Evolutionary conservation across 768 basidiomycete species (phyloP), one percentile per base, ranked within the genome.

Genomic region (Porphyrellus cyaneotinctus): DNA sequence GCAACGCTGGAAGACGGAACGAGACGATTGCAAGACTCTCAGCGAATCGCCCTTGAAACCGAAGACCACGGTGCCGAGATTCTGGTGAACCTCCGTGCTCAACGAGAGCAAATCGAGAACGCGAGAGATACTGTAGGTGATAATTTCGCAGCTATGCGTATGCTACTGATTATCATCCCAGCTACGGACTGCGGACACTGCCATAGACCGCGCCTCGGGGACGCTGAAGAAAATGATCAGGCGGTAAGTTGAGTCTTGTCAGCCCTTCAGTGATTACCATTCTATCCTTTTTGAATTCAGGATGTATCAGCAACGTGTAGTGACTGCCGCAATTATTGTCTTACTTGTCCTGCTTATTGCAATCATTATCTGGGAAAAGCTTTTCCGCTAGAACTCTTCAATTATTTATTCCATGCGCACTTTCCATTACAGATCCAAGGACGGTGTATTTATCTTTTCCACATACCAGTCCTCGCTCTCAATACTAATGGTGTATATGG

Each of bases 1-100:
- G 69, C 84, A 44, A 72, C 86, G 43, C 74, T 99, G 26, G 87
- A 90, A 59, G 91, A 97, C 60, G 94, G 95, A 2, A 79, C 86
- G 2, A 80, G 85, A 55, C 78, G 97, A 36, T 70, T 99, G 48
- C 85, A 93, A 58, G 94, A 97, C 54, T 90, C 88, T 18, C 94
- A 97, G 53, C 80, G 92, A 22, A 81, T 98, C 36, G 95, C 95
- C 11, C 73, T 99, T 30, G 95, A 99, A 76, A 97, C 97, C 13
- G 97, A 98, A 73, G 85, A 90, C 64, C 87, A 97, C 39, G 97
- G 97, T 10, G 87, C 93, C 12, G 93, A 93, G 61, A 97, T 99
- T 59, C 67, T 99, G 58, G 69, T 84, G 66, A 93, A 88, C 67
- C 75, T 99, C 57, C 73, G 93, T 49, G 74, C 77, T 2, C 97